Evolutionary conservation across 2,329 filamentous ascomycete species (phyloP).

Genomic region (Achaetomium macrosporum): DNA sequence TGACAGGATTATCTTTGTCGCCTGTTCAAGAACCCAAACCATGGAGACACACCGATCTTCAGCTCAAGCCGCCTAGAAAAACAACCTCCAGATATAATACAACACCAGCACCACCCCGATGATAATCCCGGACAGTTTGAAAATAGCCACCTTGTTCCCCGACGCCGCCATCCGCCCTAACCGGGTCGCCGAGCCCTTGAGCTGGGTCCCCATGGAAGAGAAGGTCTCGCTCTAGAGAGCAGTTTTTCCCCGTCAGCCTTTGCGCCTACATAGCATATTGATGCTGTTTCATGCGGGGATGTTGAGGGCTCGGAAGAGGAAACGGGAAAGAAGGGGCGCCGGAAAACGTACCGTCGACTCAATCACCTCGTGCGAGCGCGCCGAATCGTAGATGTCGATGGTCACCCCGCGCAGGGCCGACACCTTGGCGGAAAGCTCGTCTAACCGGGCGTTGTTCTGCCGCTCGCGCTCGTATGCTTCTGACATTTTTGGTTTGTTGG

Average conservation of each 20-base stretch:
- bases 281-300: no score
- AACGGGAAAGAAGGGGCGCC: conserved; percentile 3
- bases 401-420: conserved; percentile 88
- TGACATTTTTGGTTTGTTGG: conserved; percentile 48
- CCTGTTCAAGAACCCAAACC: not conserved
- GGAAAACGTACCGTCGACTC: conserved; percentile 78
- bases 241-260: no score
- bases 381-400: conserved; percentile 96
- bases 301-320: not conserved
- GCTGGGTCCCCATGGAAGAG: conserved; percentile 72
- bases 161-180: conserved; percentile 84
- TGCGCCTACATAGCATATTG: no score
- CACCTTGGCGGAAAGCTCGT: conserved; percentile 86
- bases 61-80: conserved; percentile 40
- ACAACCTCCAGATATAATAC: conserved; percentile 64
- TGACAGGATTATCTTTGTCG: no score
- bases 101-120: conserved; percentile 66
- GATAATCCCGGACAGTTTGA: conserved; percentile 83
- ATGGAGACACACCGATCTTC: not conserved
- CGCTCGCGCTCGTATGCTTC: conserved; percentile 74
- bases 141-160: conserved; percentile 83
- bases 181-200: conserved; percentile 78
- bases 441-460: conserved; percentile 92
- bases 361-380: conserved; percentile 78
- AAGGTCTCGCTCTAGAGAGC: conserved; percentile 61